phyloP scores from a whole-genome alignment of 352 stramenopile genomes.

The Pythium monospermum region DNA sequence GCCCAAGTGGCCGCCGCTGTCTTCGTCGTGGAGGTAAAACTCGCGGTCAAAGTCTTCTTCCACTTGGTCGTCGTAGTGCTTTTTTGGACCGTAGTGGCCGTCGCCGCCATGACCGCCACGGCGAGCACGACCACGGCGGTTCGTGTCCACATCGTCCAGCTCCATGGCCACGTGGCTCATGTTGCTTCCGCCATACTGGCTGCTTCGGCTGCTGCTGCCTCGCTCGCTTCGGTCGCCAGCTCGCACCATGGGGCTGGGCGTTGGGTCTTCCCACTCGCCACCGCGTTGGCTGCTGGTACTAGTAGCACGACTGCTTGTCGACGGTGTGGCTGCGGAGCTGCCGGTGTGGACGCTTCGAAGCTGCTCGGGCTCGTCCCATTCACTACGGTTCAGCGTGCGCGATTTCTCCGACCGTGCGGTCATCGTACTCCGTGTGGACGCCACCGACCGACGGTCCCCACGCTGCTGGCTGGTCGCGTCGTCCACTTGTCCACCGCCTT shows the following conservation, averaged over 20 bases:
- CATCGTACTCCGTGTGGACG: slow-evolving; percentile 16
- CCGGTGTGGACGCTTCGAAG: slow-evolving; percentile 43
- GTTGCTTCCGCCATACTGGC: not conserved
- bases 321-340: slow-evolving; percentile 4
- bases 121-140: not conserved
- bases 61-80: slow-evolving; percentile 69
- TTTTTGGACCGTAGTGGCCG: slow-evolving; percentile 37
- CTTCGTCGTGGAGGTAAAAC: slow-evolving; percentile 95
- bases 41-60: slow-evolving; percentile 93
- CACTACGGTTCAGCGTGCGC: slow-evolving; percentile 41
- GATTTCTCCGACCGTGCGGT: slow-evolving; percentile 28
- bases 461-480: not conserved
- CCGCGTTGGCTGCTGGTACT: slow-evolving; percentile 11
- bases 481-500: no score
- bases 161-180: no score
- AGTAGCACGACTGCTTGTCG: no score
- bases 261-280: slow-evolving; percentile 46
- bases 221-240: slow-evolving; percentile 8
- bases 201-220: slow-evolving; percentile 1
- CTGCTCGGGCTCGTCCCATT: slow-evolving; percentile 75
- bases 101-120: not conserved
- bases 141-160: not conserved
- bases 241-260: slow-evolving; percentile 33
- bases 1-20: slow-evolving; percentile 35
- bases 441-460: not conserved